Conservation (phyloP, 441 rosid species). For the Adansonia madagascariensis region DNA sequence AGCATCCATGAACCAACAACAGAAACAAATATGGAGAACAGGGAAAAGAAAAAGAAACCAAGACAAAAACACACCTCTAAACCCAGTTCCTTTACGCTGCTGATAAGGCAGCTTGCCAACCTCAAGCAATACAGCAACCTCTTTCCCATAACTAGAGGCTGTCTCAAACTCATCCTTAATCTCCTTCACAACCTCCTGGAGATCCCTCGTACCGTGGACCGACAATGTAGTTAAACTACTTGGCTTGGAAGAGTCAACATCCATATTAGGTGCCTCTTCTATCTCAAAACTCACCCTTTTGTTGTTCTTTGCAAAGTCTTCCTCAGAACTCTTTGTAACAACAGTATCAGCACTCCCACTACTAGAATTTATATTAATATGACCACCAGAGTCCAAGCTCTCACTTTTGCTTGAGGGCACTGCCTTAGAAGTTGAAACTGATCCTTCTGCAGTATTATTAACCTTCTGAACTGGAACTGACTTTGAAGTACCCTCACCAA, state of each 20-base stretch:
- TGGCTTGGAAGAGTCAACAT: constrained; percentile 63
- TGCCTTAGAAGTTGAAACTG: constrained; percentile 36
- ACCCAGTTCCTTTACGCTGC: constrained; percentile 52
- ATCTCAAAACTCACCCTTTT: constrained; percentile 77
- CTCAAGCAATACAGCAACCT: constrained; percentile 89
- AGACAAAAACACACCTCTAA: constrained; percentile 58
- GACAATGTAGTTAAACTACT: constrained; percentile 71
- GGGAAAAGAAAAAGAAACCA: background rate
- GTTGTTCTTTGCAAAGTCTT: constrained; percentile 54
- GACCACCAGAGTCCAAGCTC: constrained; percentile 37
- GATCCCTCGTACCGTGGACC: constrained; percentile 74
- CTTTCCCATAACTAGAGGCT: constrained; percentile 79
- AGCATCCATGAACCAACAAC: background rate
- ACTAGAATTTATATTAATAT: constrained; percentile 41
- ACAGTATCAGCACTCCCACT: constrained; percentile 51
- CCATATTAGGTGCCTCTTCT: constrained; percentile 54
- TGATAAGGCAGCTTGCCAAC: constrained; percentile 86
- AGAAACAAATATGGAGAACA: background rate
- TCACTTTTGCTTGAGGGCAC: constrained; percentile 44
- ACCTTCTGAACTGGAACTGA: constrained; percentile 42
- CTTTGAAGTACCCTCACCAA: constrained; percentile 75
- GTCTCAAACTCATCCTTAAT: constrained; percentile 84
- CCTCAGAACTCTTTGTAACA: constrained; percentile 54
- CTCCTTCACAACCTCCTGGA: constrained; percentile 81
- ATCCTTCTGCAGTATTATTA: constrained; percentile 27